Conservation (phyloP, 1,139 yeast species). For the Yamadazyma triangularis region DNA sequence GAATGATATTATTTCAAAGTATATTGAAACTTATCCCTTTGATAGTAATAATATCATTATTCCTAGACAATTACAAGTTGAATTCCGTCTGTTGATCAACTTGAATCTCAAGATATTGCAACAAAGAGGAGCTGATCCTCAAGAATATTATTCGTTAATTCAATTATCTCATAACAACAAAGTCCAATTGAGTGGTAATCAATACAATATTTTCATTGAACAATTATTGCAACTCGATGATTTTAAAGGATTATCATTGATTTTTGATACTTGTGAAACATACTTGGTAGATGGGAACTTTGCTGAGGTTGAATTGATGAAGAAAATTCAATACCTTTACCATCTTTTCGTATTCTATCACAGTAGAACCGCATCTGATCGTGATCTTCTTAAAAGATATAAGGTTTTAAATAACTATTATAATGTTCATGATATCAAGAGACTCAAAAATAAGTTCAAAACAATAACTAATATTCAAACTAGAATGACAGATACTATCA, state of each 20-base stretch:
- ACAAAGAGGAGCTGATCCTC: constrained; percentile 3
- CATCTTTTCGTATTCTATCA: constrained; percentile 13
- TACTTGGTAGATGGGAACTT: constrained; percentile 28
- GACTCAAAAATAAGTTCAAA: constrained; percentile 5
- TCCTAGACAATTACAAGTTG: constrained; percentile 8
- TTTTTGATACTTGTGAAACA: constrained; percentile 21
- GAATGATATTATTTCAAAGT: constrained; percentile 11
- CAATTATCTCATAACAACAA: constrained; percentile 4
- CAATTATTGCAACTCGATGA: constrained; percentile 8
- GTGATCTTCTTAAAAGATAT: constrained; percentile 15
- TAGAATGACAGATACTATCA: constrained; percentile 2
- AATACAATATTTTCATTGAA: constrained; percentile 15
- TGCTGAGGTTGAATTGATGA: constrained; percentile 20
- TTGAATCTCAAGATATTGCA: constrained; percentile 15
- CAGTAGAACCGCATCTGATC: constrained; percentile 2
- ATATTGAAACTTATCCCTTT: constrained; percentile 16
- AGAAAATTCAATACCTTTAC: constrained; percentile 22
- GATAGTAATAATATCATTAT: constrained; percentile 3
- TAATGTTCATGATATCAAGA: constrained; percentile 13
- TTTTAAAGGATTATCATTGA: neutral
- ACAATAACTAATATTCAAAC: neutral
- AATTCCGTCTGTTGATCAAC: constrained; percentile 15
- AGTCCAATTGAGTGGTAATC: constrained; percentile 17
- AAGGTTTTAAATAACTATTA: constrained; percentile 26
- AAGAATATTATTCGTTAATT: constrained; percentile 11